These are phyloP conservation scores for Auxenochlorella protothecoides DNA, from an alignment of 139 green algal genomes.

Conservation along the genomic window DNA sequence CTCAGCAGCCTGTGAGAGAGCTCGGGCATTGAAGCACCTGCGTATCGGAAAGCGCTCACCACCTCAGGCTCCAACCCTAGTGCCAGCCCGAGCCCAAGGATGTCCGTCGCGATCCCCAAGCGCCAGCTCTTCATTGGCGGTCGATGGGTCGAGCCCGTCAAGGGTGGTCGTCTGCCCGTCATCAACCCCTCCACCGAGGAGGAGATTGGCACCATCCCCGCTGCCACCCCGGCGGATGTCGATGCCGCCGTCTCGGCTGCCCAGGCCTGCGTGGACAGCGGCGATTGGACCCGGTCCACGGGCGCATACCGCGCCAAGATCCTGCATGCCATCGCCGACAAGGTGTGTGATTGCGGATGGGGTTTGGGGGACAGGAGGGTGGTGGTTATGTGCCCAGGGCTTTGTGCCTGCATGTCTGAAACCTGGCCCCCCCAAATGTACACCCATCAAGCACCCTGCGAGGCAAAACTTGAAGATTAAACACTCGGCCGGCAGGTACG, in stretches of 20 bases:
- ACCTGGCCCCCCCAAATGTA: no score
- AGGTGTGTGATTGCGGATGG: constrained; percentile 19
- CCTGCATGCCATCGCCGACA: constrained; percentile 44
- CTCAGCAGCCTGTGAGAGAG: no score
- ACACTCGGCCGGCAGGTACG: constrained; percentile 26
- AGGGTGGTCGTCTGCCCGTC: constrained; percentile 28
- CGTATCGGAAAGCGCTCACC: no score
- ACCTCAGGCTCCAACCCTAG: no score
- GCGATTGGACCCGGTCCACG: constrained; percentile 33
- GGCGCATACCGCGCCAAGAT: constrained; percentile 39
- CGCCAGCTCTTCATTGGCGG: constrained; percentile 46
- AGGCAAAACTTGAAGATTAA: neutral
- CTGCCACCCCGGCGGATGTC: constrained; percentile 40
- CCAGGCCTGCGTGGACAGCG: constrained; percentile 19
- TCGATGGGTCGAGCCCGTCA: constrained; percentile 20
- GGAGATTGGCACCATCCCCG: constrained; percentile 47
- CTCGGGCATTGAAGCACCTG: no score
- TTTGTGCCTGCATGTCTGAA: neutral
- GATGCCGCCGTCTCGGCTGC: constrained; percentile 45
- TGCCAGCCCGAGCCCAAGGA: neutral
- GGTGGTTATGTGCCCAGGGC: no score
- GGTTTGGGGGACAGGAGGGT: neutral
- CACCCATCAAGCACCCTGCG: no score
- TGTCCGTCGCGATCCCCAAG: neutral
- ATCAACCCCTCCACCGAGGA: constrained; percentile 46